Evolutionary conservation across 176 grass and related monocot species (phyloP).

Genomic region (Paspalum vaginatum): DNA sequence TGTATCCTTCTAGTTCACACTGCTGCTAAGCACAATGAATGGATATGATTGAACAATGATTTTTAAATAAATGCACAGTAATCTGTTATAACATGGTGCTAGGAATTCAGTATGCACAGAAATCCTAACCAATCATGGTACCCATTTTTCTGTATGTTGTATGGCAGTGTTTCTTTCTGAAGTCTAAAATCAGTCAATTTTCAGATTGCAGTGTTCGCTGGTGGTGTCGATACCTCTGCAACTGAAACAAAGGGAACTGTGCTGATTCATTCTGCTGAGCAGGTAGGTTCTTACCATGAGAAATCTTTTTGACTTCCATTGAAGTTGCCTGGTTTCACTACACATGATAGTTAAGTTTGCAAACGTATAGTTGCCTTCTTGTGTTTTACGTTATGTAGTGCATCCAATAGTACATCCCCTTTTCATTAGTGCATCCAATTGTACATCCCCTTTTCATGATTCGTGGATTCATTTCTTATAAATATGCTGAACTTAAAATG

Average conservation of each 20-base stretch:
- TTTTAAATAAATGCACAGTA: not conserved
- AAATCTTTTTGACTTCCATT: not conserved
- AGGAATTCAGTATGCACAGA: not conserved
- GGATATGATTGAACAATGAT: not conserved
- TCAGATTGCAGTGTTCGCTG: constrained; percentile 89
- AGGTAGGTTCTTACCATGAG: constrained; percentile 50
- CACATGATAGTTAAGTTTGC: not conserved
- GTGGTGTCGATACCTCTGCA: constrained; percentile 95
- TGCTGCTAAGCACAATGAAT: constrained; percentile 10
- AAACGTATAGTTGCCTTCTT: not conserved
- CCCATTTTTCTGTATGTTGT: not conserved
- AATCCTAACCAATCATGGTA: not conserved
- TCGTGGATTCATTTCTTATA: not conserved
- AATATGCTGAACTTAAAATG: not conserved
- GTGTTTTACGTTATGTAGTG: not conserved
- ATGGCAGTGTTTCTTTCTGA: not conserved
- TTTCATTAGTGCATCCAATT: no score
- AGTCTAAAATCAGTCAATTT: constrained; percentile 9
- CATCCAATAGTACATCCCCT: not conserved
- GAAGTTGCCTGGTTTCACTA: no score
- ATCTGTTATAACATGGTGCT: constrained; percentile 2
- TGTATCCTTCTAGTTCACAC: not conserved
- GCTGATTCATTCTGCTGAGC: constrained; percentile 88
- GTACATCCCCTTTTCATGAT: not conserved
- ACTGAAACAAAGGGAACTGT: constrained; percentile 99